phyloP scores from a whole-genome alignment of 179 eudicot species.

The Beta lomatogona region DNA sequence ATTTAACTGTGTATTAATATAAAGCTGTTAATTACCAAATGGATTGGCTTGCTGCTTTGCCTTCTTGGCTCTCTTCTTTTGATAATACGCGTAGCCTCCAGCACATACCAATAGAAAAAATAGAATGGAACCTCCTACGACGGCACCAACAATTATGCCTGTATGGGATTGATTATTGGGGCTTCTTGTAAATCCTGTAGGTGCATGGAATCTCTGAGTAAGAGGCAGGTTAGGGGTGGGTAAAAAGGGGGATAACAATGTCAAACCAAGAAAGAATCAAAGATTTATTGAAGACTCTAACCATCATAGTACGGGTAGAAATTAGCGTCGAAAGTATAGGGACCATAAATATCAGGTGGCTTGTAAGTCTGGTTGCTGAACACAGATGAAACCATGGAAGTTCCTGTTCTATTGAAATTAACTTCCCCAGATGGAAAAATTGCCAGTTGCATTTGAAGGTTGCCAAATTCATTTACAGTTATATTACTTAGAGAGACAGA shows the following conservation, averaged over 20 bases:
- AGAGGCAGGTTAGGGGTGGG: neutral
- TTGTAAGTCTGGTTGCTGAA: slow-evolving; percentile 63
- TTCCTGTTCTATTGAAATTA: slow-evolving; percentile 55
- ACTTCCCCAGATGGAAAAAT: slow-evolving; percentile 57
- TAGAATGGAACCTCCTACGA: slow-evolving; percentile 34
- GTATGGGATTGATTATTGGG: slow-evolving; percentile 17
- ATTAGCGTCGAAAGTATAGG: slow-evolving; percentile 51
- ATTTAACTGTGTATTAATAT: neutral
- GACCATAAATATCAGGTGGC: slow-evolving; percentile 46
- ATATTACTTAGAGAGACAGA: slow-evolving; percentile 53
- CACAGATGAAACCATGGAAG: slow-evolving; percentile 45
- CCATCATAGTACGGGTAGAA: slow-evolving; percentile 27
- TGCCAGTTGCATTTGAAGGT: slow-evolving; percentile 40
- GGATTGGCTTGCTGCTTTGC: slow-evolving; percentile 35
- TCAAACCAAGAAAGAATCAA: neutral
- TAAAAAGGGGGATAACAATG: neutral
- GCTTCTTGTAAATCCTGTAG: slow-evolving; percentile 13
- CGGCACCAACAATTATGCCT: slow-evolving; percentile 37
- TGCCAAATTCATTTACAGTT: slow-evolving; percentile 28
- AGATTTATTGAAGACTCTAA: neutral
- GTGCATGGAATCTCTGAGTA: neutral
- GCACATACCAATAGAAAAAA: slow-evolving; percentile 29
- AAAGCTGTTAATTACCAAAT: slow-evolving; percentile 30
- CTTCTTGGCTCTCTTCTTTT: slow-evolving; percentile 35
- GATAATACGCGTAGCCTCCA: slow-evolving; percentile 39